These are phyloP conservation scores for Candida ulmi DNA, from an alignment of 805 yeast species.

Conservation along the genomic window DNA sequence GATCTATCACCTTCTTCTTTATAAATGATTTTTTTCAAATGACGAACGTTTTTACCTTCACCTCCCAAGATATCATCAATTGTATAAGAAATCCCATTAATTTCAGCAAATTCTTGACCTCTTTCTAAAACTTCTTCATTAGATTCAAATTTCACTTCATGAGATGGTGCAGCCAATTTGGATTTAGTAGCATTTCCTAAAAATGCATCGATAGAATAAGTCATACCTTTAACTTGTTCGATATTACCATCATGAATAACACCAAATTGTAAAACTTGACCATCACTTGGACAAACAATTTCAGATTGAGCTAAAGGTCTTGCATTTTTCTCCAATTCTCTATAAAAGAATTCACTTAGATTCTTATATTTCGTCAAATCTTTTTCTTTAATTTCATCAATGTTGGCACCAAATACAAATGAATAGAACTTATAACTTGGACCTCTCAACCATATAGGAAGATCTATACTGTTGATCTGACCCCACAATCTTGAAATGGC, in stretches of 20 bases:
- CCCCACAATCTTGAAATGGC: slow-evolving; percentile 96
- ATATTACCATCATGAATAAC: slow-evolving; percentile 75
- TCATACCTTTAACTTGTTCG: slow-evolving; percentile 96
- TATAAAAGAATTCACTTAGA: slow-evolving; percentile 85
- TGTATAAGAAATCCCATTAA: slow-evolving; percentile 69
- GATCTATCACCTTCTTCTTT: slow-evolving; percentile 69
- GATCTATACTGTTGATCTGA: slow-evolving; percentile 67
- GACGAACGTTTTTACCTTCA: slow-evolving; percentile 35
- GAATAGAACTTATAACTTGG: slow-evolving; percentile 81
- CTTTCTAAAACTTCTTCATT: slow-evolving; percentile 39
- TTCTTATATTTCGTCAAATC: slow-evolving; percentile 71
- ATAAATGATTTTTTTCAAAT: slow-evolving; percentile 42
- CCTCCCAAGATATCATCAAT: slow-evolving; percentile 65
- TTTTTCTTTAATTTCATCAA: slow-evolving; percentile 83
- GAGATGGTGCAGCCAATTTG: slow-evolving; percentile 51
- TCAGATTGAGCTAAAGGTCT: slow-evolving; percentile 71
- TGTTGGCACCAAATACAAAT: slow-evolving; percentile 75
- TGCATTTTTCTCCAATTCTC: slow-evolving; percentile 70
- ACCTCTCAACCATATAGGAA: slow-evolving; percentile 84
- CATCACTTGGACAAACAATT: slow-evolving; percentile 90
- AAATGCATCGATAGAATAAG: slow-evolving; percentile 83
- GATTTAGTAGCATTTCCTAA: slow-evolving; percentile 51
- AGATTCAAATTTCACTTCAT: slow-evolving; percentile 38
- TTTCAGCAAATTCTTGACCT: slow-evolving; percentile 70
- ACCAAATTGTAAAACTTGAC: slow-evolving; percentile 83